Base-by-base conservation (phyloP, 352 stramenopile species). In the Globisporangium echinulatum region DNA sequence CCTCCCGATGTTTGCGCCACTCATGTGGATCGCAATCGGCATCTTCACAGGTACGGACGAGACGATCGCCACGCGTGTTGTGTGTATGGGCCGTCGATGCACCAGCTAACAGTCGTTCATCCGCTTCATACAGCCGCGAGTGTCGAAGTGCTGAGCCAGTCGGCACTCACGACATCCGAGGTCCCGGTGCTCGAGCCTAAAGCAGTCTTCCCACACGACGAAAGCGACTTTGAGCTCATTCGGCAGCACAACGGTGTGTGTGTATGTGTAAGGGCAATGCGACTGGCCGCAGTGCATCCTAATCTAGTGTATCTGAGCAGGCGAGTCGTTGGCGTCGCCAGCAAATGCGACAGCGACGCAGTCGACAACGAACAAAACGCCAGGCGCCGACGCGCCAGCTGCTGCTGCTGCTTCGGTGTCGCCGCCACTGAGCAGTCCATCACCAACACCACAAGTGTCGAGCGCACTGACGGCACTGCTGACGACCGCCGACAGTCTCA, bases 11-110 rank as follows among this genome's bases (percentile, higher is more conserved):
- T 93, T 90, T 56, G 69, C 80, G 52, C 84, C 84, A 17, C 70
- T 93, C 11, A 79, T 92, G 72, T 91, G 83, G 82, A 76, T 93
- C 57, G 79, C 82, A 7, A 64, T 92, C 15, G 84, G 84, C 42
- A 85, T 93, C 60, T 83, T 93, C 54, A 84, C 79, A 50, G 80
- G 80, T 90, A 49, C 36, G 43, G 7, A 49, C 39, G 39, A 11
- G 39, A n/a, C 7, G 19, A 33, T 54, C 33, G 2, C 13, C 13
- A 25, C 13, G 19, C 36, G 49, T 51, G 46, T n/a, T 50, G 8
- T 66, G 33, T 43, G 2, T 11, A 36, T 11, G 15, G 7, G 38
- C 33, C 13, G 11, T 40, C 37, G 7, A 13, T 49, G 19, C 25
- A 25, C 25, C 25, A 25, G 25, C 25, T 25, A 25, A 25, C 25